Evolutionary conservation across 83 land plant species (phyloP), one percentile per base, ranked within the genome.

Genomic region (Diphasiastrum complanatum): DNA sequence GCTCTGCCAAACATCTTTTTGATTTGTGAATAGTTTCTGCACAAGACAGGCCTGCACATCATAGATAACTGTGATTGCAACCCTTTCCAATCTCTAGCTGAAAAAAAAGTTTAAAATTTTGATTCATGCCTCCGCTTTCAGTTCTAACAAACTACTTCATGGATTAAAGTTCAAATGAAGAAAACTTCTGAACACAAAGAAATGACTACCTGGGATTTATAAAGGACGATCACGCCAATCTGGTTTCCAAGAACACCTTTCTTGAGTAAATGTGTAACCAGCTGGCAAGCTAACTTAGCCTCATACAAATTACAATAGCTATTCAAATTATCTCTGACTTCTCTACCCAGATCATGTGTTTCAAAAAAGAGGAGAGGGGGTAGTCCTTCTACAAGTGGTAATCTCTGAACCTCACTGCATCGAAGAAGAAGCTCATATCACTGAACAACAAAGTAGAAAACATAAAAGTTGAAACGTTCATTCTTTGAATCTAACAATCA

Each of bases 211-310:
- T 71, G 74, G 37, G 74, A 40, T 66, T 66, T 71, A 63, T 71
- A 71, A 33, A 71, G 47, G 33, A 64, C 62, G 34, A 71, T 65
- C 33, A 71, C 74, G 19, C 74, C 74, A 47, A 71, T 71, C n/a
- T 55, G 62, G 3, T 11, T 14, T 32, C 63, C 63, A n/a, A 63
- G 50, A 19, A 71, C 41, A 1, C 71, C 70, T 40, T 34, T 19
- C 27, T 45, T 33, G 45, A 71, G 19, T 32, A 71, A 30, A 32
- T 33, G 14, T 4, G 23, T 53, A 43, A 71, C 47, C 34, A 71
- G 31, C 33, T 51, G 23, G 37, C 73, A 71, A 31, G 35, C 71
- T 30, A 65, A 31, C 20, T 66, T 38, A 22, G 72, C 74, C 58
- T 71, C 74, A 55, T 43, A 65, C n/a, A 31, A 47, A 67, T 71